Base-by-base conservation (phyloP, 2,329 filamentous ascomycete genomes). In the Talaromyces sp. region DNA sequence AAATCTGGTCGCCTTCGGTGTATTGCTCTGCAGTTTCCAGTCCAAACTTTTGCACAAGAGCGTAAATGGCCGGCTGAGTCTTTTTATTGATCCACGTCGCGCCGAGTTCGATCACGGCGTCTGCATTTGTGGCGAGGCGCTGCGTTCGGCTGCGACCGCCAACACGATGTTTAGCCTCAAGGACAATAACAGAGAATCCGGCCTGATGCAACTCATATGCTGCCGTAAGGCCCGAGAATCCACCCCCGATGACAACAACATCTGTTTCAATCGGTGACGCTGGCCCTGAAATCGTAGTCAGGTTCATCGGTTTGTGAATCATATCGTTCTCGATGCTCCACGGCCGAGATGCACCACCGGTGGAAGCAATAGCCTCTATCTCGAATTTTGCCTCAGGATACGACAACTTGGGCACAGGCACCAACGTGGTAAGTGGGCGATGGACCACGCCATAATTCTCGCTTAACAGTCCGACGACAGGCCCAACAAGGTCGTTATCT, bases 71-170 rank as follows among this genome's bases (percentile, higher is more conserved):
- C 31, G 69, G 74, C 67, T 88, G 85, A 60, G 80, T 84, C 1
- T 75, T 81, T 61, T 87, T 82, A 67, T 88, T 88, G 68, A 87
- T 82, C 86, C 86, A 88, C 0, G 84, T 84, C 0, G 84, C 86
- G 2, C 86, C 86, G 0, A 86, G 70, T 24, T 88, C 86, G 22
- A 22, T 22, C 7, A 82, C 76, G 0, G 74, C 66, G 0, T 73
- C 33, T 70, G 8, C 9, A 43, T 24, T 77, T 11, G 39, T 73
- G 66, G 73, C 68, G 9, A 75, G 67, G 1, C 74, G 71, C 3
- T 73, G 65, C 3, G 77, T 82, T 73, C 76, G 83, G 0, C 81
- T 84, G 72, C 86, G 86, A 7, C 84, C 84, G 0, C 84, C 84
- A 0, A 85, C 81, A 0, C 82, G 78, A 47, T 83, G 76, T 4